A percentile compares a stretch with the other conserved stretches of the same genome.
These are phyloP conservation scores for Auriscalpium microsporum DNA, from an alignment of 768 basidiomycete genomes.

Conservation along the genomic window DNA sequence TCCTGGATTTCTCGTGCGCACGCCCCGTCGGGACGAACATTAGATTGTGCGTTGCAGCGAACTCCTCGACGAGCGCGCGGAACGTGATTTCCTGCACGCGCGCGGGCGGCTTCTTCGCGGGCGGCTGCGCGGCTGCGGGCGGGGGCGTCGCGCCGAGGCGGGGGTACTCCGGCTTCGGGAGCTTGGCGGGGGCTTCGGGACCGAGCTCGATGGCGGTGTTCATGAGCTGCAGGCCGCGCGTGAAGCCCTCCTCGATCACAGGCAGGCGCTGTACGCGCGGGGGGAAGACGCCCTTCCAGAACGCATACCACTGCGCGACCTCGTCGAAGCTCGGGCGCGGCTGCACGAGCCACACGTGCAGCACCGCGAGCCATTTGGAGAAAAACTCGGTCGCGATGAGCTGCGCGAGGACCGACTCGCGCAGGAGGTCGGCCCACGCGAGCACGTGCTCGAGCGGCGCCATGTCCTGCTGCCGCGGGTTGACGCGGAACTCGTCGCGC, in stretches of 20 bases:
- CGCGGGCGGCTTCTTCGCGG: slow-evolving; percentile 33
- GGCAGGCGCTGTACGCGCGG: slow-evolving; percentile 57
- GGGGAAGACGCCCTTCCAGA: slow-evolving; percentile 79
- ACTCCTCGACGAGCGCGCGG: slow-evolving; percentile 87
- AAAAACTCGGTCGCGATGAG: slow-evolving; percentile 90
- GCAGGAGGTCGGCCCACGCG: slow-evolving; percentile 67
- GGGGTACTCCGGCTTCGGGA: slow-evolving; percentile 64
- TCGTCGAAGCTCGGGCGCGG: slow-evolving; percentile 84
- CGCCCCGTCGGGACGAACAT: slow-evolving; percentile 84
- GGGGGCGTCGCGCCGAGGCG: slow-evolving; percentile 20
- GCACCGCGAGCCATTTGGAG: slow-evolving; percentile 90
- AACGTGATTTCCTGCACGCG: slow-evolving; percentile 83
- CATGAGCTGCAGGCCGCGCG: slow-evolving; percentile 86
- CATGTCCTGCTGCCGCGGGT: slow-evolving; percentile 88
- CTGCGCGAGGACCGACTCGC: slow-evolving; percentile 70
- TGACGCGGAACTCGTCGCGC: slow-evolving; percentile 81
- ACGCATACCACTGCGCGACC: slow-evolving; percentile 87
- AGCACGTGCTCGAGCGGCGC: slow-evolving; percentile 68
- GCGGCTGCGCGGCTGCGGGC: slow-evolving; percentile 26
- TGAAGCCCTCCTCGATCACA: slow-evolving; percentile 74
- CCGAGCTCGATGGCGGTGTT: slow-evolving; percentile 88
- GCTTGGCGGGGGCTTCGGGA: slow-evolving; percentile 56
- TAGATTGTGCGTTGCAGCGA: slow-evolving; percentile 75
- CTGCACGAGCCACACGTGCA: slow-evolving; percentile 91
- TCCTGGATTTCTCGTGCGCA: slow-evolving; percentile 75